These are phyloP conservation scores for Xerocomellus intermedius DNA, from an alignment of 768 basidiomycete species.

Conservation along the genomic window DNA sequence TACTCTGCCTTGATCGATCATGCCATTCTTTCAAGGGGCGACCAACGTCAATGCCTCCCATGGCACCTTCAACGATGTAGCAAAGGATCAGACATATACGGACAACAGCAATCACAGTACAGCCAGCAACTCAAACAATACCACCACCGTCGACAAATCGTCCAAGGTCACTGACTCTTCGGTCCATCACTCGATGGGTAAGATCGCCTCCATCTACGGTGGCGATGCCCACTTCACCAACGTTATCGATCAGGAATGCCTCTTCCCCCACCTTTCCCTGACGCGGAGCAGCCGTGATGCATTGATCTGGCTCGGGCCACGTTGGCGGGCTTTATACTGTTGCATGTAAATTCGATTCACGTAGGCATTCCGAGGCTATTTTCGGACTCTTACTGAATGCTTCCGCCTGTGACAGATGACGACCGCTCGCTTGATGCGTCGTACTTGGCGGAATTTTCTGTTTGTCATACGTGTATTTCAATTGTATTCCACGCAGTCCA, in stretches of 20 bases:
- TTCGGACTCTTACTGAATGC: not conserved
- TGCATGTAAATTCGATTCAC: not conserved
- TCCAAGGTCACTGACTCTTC: slow-evolving; percentile 21
- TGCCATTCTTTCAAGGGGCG: slow-evolving; percentile 29
- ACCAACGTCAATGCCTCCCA: slow-evolving; percentile 14
- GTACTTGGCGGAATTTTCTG: not conserved
- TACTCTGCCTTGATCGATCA: not conserved
- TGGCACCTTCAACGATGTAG: slow-evolving; percentile 22
- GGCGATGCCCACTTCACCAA: not conserved
- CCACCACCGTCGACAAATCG: slow-evolving; percentile 14
- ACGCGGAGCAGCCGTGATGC: not conserved
- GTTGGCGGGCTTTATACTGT: not conserved
- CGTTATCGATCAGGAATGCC: not conserved
- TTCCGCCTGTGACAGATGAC: not conserved
- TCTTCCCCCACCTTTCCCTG: not conserved
- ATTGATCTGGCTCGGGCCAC: not conserved
- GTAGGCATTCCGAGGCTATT: not conserved
- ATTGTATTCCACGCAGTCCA: not conserved
- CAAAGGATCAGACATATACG: slow-evolving; percentile 16
- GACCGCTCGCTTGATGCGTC: not conserved
- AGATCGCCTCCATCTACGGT: not conserved
- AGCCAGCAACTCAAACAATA: slow-evolving; percentile 17
- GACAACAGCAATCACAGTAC: slow-evolving; percentile 20
- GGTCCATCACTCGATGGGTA: slow-evolving; percentile 25
- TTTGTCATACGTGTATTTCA: not conserved